Conservation (phyloP, 225 moss, liverwort and hornwort genomes). For the Polytrichum formosum region DNA sequence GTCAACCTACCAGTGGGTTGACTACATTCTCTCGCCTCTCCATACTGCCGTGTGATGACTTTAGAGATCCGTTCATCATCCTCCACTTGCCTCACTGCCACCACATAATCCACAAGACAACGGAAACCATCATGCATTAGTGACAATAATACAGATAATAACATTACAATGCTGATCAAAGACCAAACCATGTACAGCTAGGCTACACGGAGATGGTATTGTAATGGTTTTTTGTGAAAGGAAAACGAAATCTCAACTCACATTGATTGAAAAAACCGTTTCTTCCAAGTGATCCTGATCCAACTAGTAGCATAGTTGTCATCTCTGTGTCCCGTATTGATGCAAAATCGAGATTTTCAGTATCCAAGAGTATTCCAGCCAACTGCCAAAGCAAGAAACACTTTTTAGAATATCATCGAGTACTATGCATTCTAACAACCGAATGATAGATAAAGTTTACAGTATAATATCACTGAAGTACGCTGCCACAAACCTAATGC, state of each 20-base stretch:
- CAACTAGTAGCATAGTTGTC: constrained; percentile 39
- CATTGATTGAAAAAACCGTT: constrained; percentile 54
- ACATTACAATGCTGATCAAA: too few species aligned
- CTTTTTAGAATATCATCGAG: constrained; percentile 2
- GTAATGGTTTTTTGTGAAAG: too few species aligned
- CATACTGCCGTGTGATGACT: constrained; percentile 32
- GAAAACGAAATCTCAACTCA: constrained; percentile 11
- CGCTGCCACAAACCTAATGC: not conserved
- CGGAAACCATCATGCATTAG: constrained; percentile 8
- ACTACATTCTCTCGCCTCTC: constrained; percentile 21
- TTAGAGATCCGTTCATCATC: constrained; percentile 30
- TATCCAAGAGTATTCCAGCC: constrained; percentile 62
- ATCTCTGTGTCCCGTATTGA: constrained; percentile 57
- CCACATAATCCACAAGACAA: not conserved
- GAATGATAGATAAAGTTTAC: not conserved
- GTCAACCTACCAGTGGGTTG: constrained; percentile 12
- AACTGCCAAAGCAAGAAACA: constrained; percentile 34
- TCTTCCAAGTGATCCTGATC: constrained; percentile 58
- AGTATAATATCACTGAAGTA: not conserved
- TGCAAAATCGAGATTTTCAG: constrained; percentile 58
- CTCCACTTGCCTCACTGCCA: constrained; percentile 36
- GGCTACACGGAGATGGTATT: too few species aligned
- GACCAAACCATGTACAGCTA: too few species aligned
- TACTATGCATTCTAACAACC: not conserved
- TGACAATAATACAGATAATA: not conserved